phyloP scores from a whole-genome alignment of 1,284 basidiomycete genomes.

The Athelia sp. region DNA sequence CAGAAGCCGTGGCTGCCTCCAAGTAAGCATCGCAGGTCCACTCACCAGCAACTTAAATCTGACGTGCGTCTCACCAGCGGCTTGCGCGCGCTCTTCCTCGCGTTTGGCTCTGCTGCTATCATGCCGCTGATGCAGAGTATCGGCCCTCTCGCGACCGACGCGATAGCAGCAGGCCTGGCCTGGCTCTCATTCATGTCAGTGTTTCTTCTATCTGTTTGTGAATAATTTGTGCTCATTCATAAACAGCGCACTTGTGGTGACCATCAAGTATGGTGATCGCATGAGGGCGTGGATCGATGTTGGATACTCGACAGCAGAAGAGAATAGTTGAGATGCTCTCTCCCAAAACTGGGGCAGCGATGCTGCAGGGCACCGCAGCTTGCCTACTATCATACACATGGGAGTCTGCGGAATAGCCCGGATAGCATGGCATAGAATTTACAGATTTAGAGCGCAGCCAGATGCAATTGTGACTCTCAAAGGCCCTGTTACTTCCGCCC shows the following conservation, averaged over 20 bases:
- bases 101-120: conserved; percentile 25
- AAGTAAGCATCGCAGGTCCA: conserved; percentile 16
- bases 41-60: not conserved
- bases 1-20: conserved; percentile 31
- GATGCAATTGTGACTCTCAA: too few relatives aligned
- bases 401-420: too few relatives aligned
- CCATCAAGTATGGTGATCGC: not conserved
- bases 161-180: conserved; percentile 22
- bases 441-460: too few relatives aligned
- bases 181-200: conserved; percentile 19
- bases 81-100: conserved; percentile 23
- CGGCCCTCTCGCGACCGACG: conserved; percentile 25
- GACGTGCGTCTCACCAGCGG: conserved; percentile 13
- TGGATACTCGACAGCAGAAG: not conserved
- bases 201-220: not conserved
- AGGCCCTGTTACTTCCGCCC: too few relatives aligned
- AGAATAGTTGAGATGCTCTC: not conserved
- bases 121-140: conserved; percentile 28
- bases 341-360: too few relatives aligned
- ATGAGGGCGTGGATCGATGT: not conserved
- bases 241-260: not conserved
- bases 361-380: too few relatives aligned
- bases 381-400: too few relatives aligned
- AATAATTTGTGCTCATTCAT: not conserved
- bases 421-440: too few relatives aligned